phyloP scores from a whole-genome alignment of 2,329 filamentous ascomycete species.

The Onygena corvina region DNA sequence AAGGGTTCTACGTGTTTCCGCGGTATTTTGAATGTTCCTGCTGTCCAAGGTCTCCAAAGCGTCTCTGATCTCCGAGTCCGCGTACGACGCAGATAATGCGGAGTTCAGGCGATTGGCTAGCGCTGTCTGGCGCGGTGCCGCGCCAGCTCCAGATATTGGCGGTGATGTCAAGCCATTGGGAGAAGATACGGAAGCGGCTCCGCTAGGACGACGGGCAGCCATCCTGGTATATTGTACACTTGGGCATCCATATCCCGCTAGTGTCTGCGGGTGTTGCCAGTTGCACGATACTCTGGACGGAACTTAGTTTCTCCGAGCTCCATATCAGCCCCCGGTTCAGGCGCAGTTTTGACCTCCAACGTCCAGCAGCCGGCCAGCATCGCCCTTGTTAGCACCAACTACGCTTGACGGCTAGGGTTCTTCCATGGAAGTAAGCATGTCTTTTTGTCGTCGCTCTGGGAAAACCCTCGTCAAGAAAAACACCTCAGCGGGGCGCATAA shows the following conservation, averaged over 20 bases:
- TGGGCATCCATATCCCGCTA: neutral
- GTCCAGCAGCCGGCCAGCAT: no score
- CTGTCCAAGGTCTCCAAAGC: constrained; percentile 66
- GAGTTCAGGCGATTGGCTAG: constrained; percentile 70
- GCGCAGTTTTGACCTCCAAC: neutral
- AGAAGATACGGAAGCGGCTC: neutral
- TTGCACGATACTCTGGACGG: neutral
- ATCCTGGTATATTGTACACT: neutral
- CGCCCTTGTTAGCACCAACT: no score
- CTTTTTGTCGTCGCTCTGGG: neutral
- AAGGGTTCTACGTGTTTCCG: constrained; percentile 65
- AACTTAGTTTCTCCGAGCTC: neutral
- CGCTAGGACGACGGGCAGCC: constrained; percentile 8
- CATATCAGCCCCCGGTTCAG: neutral
- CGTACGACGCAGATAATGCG: constrained; percentile 82
- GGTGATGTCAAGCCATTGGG: constrained; percentile 11
- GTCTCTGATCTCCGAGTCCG: constrained; percentile 82
- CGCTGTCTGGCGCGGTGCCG: constrained; percentile 42
- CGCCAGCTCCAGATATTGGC: constrained; percentile 1
- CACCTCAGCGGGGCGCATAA: no score
- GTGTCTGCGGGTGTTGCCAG: neutral
- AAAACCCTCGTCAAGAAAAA: no score
- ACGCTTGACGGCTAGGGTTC: neutral
- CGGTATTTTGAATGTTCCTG: constrained; percentile 57
- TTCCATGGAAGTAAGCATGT: neutral